Conservation (phyloP, 2,329 filamentous ascomycete genomes). For the Chalaropsis ovoidea region DNA sequence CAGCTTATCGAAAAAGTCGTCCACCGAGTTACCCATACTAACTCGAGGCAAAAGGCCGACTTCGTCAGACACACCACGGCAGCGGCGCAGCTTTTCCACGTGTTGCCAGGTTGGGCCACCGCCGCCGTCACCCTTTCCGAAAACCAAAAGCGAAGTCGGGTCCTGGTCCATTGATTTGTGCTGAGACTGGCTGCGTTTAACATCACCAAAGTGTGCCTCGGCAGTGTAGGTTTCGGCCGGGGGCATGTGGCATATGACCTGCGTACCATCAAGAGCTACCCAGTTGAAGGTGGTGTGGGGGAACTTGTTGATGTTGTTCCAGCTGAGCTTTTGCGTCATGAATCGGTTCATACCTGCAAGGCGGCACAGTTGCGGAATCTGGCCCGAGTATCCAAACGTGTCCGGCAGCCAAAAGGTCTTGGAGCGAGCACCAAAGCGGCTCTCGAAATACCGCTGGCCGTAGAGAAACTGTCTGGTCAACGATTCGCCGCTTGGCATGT, state of each 20-base stretch:
- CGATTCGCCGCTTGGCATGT: constrained; percentile 90
- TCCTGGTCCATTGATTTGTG: constrained; percentile 97
- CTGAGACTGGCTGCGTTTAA: constrained; percentile 76
- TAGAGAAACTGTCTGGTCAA: constrained; percentile 90
- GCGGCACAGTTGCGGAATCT: constrained; percentile 86
- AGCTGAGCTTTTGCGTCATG: constrained; percentile 96
- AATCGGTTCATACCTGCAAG: constrained; percentile 94
- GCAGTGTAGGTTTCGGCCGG: constrained; percentile 93
- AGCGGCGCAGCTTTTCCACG: constrained; percentile 85
- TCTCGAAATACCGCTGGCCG: constrained; percentile 89
- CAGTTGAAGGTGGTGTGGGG: constrained; percentile 98
- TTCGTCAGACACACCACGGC: constrained; percentile 82
- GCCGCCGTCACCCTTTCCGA: constrained; percentile 92
- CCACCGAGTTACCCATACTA: constrained; percentile 79
- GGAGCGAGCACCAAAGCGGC: constrained; percentile 78
- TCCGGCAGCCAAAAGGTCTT: constrained; percentile 96
- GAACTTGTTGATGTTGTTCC: constrained; percentile 99
- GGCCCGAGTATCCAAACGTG: constrained; percentile 93
- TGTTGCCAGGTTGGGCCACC: constrained; percentile 91
- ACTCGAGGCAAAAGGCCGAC: constrained; percentile 74
- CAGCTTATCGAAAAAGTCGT: constrained; percentile 83
- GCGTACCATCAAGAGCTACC: constrained; percentile 89
- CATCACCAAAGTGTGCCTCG: constrained; percentile 86
- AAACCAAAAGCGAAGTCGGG: constrained; percentile 78
- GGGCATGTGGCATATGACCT: constrained; percentile 96